Evolutionary conservation across 2,329 filamentous ascomycete species (phyloP), one percentile per base, ranked within the genome.

Genomic region (Scedosporium boydii): DNA sequence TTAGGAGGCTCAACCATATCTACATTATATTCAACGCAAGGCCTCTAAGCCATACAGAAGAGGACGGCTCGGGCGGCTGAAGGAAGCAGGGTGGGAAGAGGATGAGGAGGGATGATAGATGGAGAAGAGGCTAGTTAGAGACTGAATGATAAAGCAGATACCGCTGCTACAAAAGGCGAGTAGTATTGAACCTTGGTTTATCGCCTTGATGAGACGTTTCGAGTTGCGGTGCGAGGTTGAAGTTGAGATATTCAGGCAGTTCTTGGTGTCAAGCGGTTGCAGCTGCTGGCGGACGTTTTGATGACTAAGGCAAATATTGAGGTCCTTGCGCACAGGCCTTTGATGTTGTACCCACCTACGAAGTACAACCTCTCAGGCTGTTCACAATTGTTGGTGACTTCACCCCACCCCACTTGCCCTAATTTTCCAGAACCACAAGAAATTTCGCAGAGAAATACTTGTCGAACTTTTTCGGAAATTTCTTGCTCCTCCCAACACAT

Each of bases 391-490:
- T n/a, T n/a, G n/a, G n/a, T 5, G 21, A 16, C 4, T 53, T 3
- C 48, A 18, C 51, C 51, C 18, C 51, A 48, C 21, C 16, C 18
- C 12, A 16, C 16, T 55, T 55, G 68, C 73, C 73, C 73, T 75
- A 74, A 72, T 71, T 72, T 62, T 67, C 60, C 41, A 26, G 65
- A 61, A 70, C 64, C 72, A 73, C 71, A 65, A 69, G 62, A 69
- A 70, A 68, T 66, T 66, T 53, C 58, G 62, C 55, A 60, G 59
- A 62, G 60, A 66, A 65, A 63, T 44, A 44, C 46, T 34, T 60
- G 1, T 59, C 42, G 57, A 59, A 23, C 38, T 21, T 59, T 59
- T 59, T 41, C 14, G 57, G 29, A 34, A 57, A 29, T 42, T 44
- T 46, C 41, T 42, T 41, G 61, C 65, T 65, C 59, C 59, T 63